phyloP scores from a whole-genome alignment of 495 filamentous ascomycete species.

The Chaetomium cochliodes region DNA sequence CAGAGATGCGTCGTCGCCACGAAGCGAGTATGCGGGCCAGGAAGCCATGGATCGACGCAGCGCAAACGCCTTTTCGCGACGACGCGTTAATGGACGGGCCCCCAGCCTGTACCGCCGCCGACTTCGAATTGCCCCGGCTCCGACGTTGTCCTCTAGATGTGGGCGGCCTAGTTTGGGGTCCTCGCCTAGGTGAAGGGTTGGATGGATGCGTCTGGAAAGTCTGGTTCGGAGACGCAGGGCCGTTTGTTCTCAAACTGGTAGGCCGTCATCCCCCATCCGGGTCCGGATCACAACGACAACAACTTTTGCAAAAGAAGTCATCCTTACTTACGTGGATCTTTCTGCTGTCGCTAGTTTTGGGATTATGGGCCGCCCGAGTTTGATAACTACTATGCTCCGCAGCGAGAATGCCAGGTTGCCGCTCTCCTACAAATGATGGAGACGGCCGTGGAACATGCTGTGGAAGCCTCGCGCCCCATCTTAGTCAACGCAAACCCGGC shows the following conservation, averaged over 20 bases:
- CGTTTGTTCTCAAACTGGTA: conserved; percentile 9
- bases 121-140: conserved; percentile 6
- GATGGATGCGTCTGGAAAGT: conserved; percentile 15
- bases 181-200: neutral
- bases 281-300: too few species aligned
- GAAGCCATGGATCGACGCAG: neutral
- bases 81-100: conserved; percentile 12
- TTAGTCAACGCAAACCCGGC: neutral
- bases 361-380: neutral
- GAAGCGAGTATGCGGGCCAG: neutral
- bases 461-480: neutral
- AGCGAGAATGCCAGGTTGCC: conserved; percentile 15
- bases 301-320: too few species aligned
- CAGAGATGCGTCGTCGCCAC: neutral
- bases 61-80: conserved; percentile 11
- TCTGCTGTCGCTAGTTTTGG: conserved; percentile 1
- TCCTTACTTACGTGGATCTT: neutral
- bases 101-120: neutral
- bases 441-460: neutral
- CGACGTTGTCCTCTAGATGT: conserved; percentile 5
- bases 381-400: neutral
- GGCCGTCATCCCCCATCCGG: too few species aligned
- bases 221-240: neutral
- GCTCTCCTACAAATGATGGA: conserved; percentile 17
- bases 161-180: neutral